A percentile compares a stretch with the other conserved stretches of the same genome.
These are phyloP conservation scores for Podila verticillata DNA, from an alignment of 192 early-diverging fungal species.

Conservation along the genomic window DNA sequence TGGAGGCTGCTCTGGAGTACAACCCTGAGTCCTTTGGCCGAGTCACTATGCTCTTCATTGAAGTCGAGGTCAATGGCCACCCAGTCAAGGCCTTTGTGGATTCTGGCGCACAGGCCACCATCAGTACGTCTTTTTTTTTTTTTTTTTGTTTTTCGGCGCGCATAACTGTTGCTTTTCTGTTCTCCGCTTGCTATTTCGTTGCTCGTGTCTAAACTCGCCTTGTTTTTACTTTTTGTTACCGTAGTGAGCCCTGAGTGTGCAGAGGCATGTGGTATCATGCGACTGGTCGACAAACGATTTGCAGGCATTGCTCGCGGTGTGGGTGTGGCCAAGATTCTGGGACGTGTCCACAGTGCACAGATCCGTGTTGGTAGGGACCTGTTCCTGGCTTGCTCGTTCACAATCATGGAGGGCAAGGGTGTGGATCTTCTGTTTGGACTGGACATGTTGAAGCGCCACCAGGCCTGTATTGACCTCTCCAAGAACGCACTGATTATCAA, in stretches of 20 bases:
- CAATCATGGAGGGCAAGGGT: slow-evolving; percentile 92
- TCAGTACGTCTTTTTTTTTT: slow-evolving; percentile 68
- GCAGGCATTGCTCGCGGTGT: slow-evolving; percentile 93
- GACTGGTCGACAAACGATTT: slow-evolving; percentile 89
- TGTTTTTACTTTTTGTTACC: not conserved
- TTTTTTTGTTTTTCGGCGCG: not conserved
- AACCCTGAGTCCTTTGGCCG: slow-evolving; percentile 95
- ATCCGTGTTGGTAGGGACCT: slow-evolving; percentile 82
- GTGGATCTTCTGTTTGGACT: slow-evolving; percentile 93
- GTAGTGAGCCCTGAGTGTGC: slow-evolving; percentile 73
- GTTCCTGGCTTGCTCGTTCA: slow-evolving; percentile 88
- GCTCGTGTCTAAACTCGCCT: not conserved
- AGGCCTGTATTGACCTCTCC: slow-evolving; percentile 90
- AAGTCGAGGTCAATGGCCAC: slow-evolving; percentile 88
- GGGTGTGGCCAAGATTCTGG: slow-evolving; percentile 95
- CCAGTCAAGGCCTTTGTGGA: slow-evolving; percentile 95
- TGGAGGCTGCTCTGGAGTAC: slow-evolving; percentile 90
- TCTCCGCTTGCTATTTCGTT: not conserved
- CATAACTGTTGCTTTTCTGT: not conserved
- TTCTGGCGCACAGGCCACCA: slow-evolving; percentile 95
- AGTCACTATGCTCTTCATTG: slow-evolving; percentile 92
- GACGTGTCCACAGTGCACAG: slow-evolving; percentile 89
- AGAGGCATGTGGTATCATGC: slow-evolving; percentile 85
- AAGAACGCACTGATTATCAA: slow-evolving; percentile 86
- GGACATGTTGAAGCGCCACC: slow-evolving; percentile 95